Base-by-base conservation (phyloP, 371 early-diverging fungal genomes). In the Nematocida sp. region DNA sequence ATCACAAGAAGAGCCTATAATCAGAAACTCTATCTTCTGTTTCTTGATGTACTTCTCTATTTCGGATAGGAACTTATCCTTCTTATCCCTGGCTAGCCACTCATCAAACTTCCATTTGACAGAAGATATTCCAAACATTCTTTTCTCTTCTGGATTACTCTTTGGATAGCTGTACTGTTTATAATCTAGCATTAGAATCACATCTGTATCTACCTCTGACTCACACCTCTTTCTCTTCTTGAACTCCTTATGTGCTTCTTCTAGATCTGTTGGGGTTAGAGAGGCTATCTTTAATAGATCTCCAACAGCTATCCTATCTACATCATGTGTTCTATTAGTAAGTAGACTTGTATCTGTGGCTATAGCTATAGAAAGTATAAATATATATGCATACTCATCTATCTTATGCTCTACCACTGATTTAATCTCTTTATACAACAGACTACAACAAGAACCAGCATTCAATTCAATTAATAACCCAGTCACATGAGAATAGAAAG, bases 141-240 rank as follows among this genome's bases (percentile, higher is more conserved):
- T 70, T 9, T 41, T 29, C 52, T 19, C 23, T 23, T 7, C 4
- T 27, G 25, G 31, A 25, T 51, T 51, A 40, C 41, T 40, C 17
- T 40, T 17, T 13, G 51, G 51, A 47, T 49, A 70, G 57, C 60
- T 51, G 34, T 47, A 70, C n/a, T 58, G 15, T 61, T 70, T 70
- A 32, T 60, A 70, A 49, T 70, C 74, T 61, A 70, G 58, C 29
- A n/a, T 45, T 5, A 70, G 41, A 13, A 70, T 70, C 9, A 58
- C 9, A 2, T 58, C 58, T 9, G 41, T 60, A 27, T 27, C 19
- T 15, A 52, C 40, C 5, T 45, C 31, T n/a, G 0, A 4, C 23
- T 49, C 62, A 41, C 53, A 47, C 2, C 52, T 31, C 61, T 58
- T 70, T 5, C 21, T 17, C 4, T 60, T 41, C 19, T 61, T 70